Percentiles rank a stretch among this genome's conserved stretches.
phyloP scores from a whole-genome alignment of 2,329 filamentous ascomycete species.

The Fusarium sp. region DNA sequence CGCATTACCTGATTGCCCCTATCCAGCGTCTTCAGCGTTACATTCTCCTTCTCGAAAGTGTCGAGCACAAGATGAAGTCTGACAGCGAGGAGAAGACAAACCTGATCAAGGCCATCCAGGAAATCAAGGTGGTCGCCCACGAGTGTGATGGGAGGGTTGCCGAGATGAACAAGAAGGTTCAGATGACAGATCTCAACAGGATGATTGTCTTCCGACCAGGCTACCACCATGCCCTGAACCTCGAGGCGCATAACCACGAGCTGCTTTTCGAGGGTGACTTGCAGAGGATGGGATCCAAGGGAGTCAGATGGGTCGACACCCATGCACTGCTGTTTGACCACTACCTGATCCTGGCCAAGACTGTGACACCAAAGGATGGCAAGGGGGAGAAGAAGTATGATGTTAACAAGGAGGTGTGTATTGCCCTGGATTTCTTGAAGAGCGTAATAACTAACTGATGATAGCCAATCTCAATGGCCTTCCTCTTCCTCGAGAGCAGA shows the following conservation, averaged over 20 bases:
- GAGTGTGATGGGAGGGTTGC: constrained; percentile 94
- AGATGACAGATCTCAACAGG: constrained; percentile 80
- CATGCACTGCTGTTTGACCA: constrained; percentile 96
- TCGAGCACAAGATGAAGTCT: constrained; percentile 80
- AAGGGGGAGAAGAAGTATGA: constrained; percentile 86
- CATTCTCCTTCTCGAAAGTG: constrained; percentile 79
- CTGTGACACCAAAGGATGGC: constrained; percentile 71
- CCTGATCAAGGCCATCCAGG: constrained; percentile 81
- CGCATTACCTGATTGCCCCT: constrained; percentile 90
- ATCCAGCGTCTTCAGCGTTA: constrained; percentile 94
- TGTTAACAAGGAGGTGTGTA: constrained; percentile 81
- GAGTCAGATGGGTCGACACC: constrained; percentile 92
- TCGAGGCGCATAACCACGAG: constrained; percentile 92
- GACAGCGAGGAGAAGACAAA: constrained; percentile 93
- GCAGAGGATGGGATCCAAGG: constrained; percentile 84
- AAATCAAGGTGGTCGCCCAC: constrained; percentile 86
- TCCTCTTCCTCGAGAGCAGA: constrained; percentile 89
- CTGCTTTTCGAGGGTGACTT: constrained; percentile 89
- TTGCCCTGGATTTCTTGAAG: background rate
- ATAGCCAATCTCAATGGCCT: constrained; percentile 91
- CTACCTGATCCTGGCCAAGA: constrained; percentile 91
- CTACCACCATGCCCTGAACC: constrained; percentile 87
- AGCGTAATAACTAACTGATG: constrained; percentile 39
- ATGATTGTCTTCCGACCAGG: constrained; percentile 87
- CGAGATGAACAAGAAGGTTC: constrained; percentile 89